phyloP scores from a whole-genome alignment of 768 basidiomycete genomes.

The Astraeus odoratus region DNA sequence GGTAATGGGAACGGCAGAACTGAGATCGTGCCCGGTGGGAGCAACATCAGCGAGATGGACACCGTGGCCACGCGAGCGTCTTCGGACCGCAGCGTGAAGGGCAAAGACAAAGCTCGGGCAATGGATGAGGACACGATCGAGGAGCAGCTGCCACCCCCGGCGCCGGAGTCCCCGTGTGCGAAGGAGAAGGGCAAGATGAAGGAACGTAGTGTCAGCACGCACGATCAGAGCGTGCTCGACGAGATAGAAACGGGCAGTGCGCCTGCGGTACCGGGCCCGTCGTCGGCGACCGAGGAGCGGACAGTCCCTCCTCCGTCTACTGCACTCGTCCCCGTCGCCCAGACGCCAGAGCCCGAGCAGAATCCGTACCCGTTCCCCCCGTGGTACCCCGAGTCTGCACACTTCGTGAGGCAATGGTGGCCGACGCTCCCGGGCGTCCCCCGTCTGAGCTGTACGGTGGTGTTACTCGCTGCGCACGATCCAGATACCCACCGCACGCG shows the following conservation, averaged over 20 bases:
- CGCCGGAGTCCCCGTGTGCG: background rate
- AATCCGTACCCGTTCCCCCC: slow-evolving; percentile 63
- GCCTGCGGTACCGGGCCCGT: slow-evolving; percentile 4
- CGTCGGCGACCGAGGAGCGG: slow-evolving; percentile 2
- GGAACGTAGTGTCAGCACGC: background rate
- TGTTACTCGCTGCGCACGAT: slow-evolving; percentile 59
- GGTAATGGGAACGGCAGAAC: background rate
- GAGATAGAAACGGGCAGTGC: slow-evolving; percentile 5
- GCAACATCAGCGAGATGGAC: slow-evolving; percentile 9
- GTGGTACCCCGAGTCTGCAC: slow-evolving; percentile 69
- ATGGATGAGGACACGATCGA: slow-evolving; percentile 8
- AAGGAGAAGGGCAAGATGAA: slow-evolving; percentile 19
- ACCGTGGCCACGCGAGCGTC: slow-evolving; percentile 20
- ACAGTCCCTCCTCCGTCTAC: slow-evolving; percentile 5
- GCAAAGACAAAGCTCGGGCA: slow-evolving; percentile 22
- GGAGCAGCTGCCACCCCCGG: slow-evolving; percentile 5
- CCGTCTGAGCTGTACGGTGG: slow-evolving; percentile 64
- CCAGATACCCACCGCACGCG: slow-evolving; percentile 50
- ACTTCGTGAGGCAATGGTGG: slow-evolving; percentile 82
- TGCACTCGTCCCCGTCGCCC: slow-evolving; percentile 3
- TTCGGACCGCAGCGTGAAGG: too few relatives aligned
- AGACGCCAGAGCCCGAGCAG: slow-evolving; percentile 17
- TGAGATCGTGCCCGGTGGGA: slow-evolving; percentile 2
- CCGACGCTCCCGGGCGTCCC: slow-evolving; percentile 58
- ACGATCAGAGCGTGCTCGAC: slow-evolving; percentile 7